Percentiles rank a stretch among this genome's conserved stretches.
Evolutionary conservation across 208 protist species (phyloP).

Genomic region (Trypanosoma platydactyli): DNA sequence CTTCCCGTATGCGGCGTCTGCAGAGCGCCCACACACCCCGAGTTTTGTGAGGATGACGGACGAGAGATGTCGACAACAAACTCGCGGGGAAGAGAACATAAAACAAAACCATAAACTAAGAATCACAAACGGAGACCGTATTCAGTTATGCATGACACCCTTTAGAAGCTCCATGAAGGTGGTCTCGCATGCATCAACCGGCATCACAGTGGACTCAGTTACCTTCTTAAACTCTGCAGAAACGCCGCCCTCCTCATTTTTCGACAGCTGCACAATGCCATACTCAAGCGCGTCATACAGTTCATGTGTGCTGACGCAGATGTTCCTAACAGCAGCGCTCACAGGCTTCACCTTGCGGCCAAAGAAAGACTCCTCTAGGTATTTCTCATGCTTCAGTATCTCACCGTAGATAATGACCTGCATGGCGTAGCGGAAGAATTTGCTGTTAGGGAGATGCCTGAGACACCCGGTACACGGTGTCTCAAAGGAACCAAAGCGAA

Average conservation of each 20-base stretch:
- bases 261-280: conserved; percentile 76
- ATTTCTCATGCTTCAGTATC: conserved; percentile 66
- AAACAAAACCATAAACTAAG: neutral
- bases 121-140: neutral
- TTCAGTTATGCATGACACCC: conserved; percentile 59
- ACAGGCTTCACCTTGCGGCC: conserved; percentile 33
- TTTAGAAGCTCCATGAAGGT: conserved; percentile 56
- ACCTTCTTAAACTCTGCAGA: conserved; percentile 70
- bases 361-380: conserved; percentile 69
- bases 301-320: conserved; percentile 13
- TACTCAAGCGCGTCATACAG: conserved; percentile 58
- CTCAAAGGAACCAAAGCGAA: conserved; percentile 83
- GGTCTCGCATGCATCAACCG: conserved; percentile 53
- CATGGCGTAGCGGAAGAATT: conserved; percentile 84
- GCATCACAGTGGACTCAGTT: conserved; percentile 56
- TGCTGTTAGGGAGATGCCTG: conserved; percentile 80
- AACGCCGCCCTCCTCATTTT: conserved; percentile 64
- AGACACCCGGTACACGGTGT: conserved; percentile 63
- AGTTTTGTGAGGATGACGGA: too few species aligned
- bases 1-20: too few species aligned
- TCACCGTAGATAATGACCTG: conserved; percentile 81
- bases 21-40: too few species aligned
- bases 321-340: conserved; percentile 16
- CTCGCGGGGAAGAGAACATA: neutral
- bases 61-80: too few species aligned